These are phyloP conservation scores for Astragalus membranaceus DNA, from an alignment of 306 rosid species.

Conservation along the genomic window DNA sequence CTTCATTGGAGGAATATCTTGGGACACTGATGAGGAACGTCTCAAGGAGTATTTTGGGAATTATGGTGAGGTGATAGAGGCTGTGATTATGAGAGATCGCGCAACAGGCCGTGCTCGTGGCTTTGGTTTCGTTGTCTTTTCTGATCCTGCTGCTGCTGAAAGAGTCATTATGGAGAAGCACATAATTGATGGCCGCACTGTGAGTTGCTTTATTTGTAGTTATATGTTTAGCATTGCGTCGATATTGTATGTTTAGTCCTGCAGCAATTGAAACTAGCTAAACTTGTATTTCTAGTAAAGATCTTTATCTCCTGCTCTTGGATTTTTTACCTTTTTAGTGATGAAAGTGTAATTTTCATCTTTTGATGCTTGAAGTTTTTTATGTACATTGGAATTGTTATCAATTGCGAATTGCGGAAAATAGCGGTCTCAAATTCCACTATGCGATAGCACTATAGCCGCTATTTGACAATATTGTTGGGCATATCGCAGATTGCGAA, in stretches of 20 bases:
- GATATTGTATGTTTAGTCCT: slow-evolving; percentile 1
- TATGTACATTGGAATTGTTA: slow-evolving; percentile 46
- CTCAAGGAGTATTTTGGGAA: slow-evolving; percentile 84
- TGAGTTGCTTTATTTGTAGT: slow-evolving; percentile 36
- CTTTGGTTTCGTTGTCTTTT: slow-evolving; percentile 83
- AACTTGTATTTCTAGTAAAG: neutral
- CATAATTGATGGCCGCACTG: slow-evolving; percentile 91
- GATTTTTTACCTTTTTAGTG: slow-evolving; percentile 1
- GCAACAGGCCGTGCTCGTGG: slow-evolving; percentile 99
- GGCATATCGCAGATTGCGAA: too few species aligned
- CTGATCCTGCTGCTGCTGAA: slow-evolving; percentile 94
- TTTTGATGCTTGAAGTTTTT: neutral
- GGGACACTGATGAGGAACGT: slow-evolving; percentile 98
- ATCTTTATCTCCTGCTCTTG: neutral
- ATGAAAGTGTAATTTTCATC: neutral
- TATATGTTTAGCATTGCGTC: slow-evolving; percentile 24
- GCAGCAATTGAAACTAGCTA: neutral
- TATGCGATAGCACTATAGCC: too few species aligned
- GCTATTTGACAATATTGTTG: too few species aligned
- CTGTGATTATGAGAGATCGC: slow-evolving; percentile 99
- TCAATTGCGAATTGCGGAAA: too few species aligned
- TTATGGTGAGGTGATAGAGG: slow-evolving; percentile 97
- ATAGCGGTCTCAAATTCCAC: too few species aligned
- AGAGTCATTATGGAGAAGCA: slow-evolving; percentile 94
- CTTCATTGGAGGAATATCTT: slow-evolving; percentile 99